These are phyloP conservation scores for Sporothrix pseudoabietina DNA, from an alignment of 2,329 filamentous ascomycete genomes.

Conservation along the genomic window DNA sequence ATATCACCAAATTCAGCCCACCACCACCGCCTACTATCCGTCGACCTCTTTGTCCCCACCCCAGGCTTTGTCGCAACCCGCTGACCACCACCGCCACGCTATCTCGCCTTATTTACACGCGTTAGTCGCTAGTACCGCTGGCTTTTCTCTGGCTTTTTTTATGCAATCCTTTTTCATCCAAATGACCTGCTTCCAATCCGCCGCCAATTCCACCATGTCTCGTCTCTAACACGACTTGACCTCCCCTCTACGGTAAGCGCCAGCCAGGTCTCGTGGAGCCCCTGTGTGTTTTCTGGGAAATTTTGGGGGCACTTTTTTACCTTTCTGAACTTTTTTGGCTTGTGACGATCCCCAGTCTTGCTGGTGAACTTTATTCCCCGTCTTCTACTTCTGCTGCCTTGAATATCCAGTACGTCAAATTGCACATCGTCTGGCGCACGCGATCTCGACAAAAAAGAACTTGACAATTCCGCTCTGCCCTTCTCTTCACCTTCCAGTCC, in stretches of 20 bases:
- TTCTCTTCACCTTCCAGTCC: not conserved
- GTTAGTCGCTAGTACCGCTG: constrained; percentile 8
- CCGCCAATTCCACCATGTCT: constrained; percentile 19
- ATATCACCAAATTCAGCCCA: not conserved
- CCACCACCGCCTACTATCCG: not conserved
- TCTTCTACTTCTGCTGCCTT: not conserved
- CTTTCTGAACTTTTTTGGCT: constrained; percentile 10
- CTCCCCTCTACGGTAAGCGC: not conserved
- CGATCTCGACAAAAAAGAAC: not conserved
- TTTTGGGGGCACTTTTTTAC: not conserved
- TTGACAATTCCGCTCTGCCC: not conserved
- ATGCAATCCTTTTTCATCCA: not conserved
- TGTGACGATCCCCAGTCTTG: constrained; percentile 8
- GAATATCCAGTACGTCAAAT: not conserved
- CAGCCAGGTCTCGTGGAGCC: not conserved
- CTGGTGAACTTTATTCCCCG: not conserved
- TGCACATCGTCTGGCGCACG: not conserved
- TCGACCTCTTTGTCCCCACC: not conserved
- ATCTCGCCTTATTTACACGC: constrained; percentile 5
- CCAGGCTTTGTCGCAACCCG: not conserved
- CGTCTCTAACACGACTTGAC: not conserved
- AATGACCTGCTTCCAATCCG: constrained; percentile 18
- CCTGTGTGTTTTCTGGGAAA: not conserved
- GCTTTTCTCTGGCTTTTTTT: not conserved
- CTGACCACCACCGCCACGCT: not conserved